Percentiles rank a stretch among this genome's conserved stretches.
Evolutionary conservation across 2,329 filamentous ascomycete genomes (phyloP).

Genomic region (Claviceps humidiphila): DNA sequence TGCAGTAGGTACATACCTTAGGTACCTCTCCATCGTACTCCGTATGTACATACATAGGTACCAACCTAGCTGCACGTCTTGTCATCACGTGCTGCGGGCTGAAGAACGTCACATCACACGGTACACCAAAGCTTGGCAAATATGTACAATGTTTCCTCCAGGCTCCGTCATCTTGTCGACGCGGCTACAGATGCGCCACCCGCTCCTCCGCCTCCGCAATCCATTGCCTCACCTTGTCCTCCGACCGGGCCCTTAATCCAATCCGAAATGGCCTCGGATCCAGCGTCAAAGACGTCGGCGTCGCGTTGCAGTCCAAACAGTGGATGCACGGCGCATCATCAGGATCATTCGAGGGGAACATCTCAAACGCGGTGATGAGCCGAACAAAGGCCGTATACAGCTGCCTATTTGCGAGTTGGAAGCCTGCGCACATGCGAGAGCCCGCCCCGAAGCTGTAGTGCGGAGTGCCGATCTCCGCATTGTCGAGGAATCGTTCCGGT

Average conservation of each 20-base stretch:
- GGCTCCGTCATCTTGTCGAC: too few species aligned
- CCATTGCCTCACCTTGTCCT: slow-evolving; percentile 33
- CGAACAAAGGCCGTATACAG: slow-evolving; percentile 47
- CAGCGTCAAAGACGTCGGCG: slow-evolving; percentile 44
- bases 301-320: slow-evolving; percentile 41
- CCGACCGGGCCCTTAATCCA: slow-evolving; percentile 36
- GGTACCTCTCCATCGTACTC: too few species aligned
- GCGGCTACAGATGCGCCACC: slow-evolving; percentile 25
- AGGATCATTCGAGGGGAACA: slow-evolving; percentile 31
- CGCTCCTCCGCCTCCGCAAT: slow-evolving; percentile 37
- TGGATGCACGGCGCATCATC: slow-evolving; percentile 40
- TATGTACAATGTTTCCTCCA: too few species aligned
- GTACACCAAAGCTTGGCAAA: too few species aligned
- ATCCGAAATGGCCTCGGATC: slow-evolving; percentile 52
- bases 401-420: slow-evolving; percentile 49
- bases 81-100: too few species aligned
- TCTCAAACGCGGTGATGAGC: slow-evolving; percentile 44
- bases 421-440: slow-evolving; percentile 49
- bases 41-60: too few species aligned
- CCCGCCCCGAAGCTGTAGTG: slow-evolving; percentile 52
- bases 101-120: too few species aligned
- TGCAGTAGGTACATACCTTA: too few species aligned
- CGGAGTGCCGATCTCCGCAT: slow-evolving; percentile 40
- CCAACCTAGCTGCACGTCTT: too few species aligned
- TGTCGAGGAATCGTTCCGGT: slow-evolving; percentile 56